phyloP scores from a whole-genome alignment of 2,329 filamentous ascomycete genomes.

The Sordariomycetes sp. region DNA sequence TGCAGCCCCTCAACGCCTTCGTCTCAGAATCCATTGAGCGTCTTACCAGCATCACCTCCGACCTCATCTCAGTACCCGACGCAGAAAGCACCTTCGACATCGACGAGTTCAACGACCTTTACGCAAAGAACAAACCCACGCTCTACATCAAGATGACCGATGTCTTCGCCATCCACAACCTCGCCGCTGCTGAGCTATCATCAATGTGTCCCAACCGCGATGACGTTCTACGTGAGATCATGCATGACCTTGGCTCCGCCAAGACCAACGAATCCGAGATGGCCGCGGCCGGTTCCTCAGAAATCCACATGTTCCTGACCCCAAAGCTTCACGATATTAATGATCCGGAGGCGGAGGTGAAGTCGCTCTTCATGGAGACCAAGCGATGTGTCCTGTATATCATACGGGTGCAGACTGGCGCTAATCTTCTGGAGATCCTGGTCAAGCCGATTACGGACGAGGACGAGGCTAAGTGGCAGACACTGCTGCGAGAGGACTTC shows the following conservation, averaged over 20 bases:
- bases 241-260: conserved; percentile 88
- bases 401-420: conserved; percentile 87
- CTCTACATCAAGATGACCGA: conserved; percentile 99
- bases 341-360: conserved; percentile 86
- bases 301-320: conserved; percentile 84
- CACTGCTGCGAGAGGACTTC: conserved; percentile 75
- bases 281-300: conserved; percentile 73
- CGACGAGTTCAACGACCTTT: conserved; percentile 97
- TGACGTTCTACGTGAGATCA: conserved; percentile 81
- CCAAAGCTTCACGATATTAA: conserved; percentile 84
- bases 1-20: conserved; percentile 91
- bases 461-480: conserved; percentile 83
- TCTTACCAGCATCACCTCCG: conserved; percentile 64
- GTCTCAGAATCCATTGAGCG: conserved; percentile 77
- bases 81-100: conserved; percentile 93
- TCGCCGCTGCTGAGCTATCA: conserved; percentile 71
- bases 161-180: conserved; percentile 89
- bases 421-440: conserved; percentile 90
- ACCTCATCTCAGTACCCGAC: conserved; percentile 74
- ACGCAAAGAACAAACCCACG: conserved; percentile 91
- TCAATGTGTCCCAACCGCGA: conserved; percentile 72
- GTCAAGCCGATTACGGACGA: conserved; percentile 80
- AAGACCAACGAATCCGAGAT: conserved; percentile 96
- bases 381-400: conserved; percentile 97
- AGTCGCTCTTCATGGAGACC: conserved; percentile 94